A percentile compares a stretch with the other conserved stretches of the same genome.
These are phyloP conservation scores for Orbilia blumenaviensis DNA, from an alignment of 2,329 filamentous ascomycete species.

Conservation along the genomic window DNA sequence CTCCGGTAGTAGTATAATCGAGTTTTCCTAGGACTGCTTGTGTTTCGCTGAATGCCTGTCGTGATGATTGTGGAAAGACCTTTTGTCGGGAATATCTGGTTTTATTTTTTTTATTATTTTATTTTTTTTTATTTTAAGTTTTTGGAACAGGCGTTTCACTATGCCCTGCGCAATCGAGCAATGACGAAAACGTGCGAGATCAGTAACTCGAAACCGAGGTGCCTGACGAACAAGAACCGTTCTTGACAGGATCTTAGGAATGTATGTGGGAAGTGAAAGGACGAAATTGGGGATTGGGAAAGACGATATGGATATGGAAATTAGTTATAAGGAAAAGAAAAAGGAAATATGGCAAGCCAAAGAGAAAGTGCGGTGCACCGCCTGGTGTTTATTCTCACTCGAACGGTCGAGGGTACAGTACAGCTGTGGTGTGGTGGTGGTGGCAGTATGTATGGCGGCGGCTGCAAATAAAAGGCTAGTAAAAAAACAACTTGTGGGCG, in stretches of 20 bases:
- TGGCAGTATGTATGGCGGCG: constrained; percentile 50
- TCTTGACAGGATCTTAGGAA: constrained; percentile 22
- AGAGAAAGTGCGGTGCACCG: constrained; percentile 44
- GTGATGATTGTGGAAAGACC: constrained; percentile 36
- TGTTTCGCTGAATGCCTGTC: constrained; percentile 17
- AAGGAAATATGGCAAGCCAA: constrained; percentile 36
- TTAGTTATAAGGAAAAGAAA: constrained; percentile 23
- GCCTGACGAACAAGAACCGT: constrained; percentile 27
- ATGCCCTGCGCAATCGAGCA: constrained; percentile 49
- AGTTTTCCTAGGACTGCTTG: constrained; percentile 42
- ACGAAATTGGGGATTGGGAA: constrained; percentile 36
- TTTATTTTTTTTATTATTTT: too few species aligned
- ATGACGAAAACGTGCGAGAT: constrained; percentile 54
- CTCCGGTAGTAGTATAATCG: constrained; percentile 11
- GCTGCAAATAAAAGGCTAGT: constrained; percentile 40
- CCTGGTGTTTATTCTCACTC: constrained; percentile 51
- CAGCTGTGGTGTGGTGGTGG: constrained; percentile 42
- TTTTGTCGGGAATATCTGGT: constrained; percentile 43
- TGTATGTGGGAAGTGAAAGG: constrained; percentile 10
- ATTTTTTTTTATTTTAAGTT: too few species aligned
- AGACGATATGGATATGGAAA: constrained; percentile 35
- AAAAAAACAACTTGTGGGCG: constrained; percentile 24
- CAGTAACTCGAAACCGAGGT: constrained; percentile 52
- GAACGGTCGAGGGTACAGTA: constrained; percentile 9
- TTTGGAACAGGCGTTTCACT: constrained; percentile 51